A percentile compares a stretch with the other conserved stretches of the same genome.
These are phyloP conservation scores for Lasiosphaeris hirsuta DNA, from an alignment of 495 filamentous ascomycete genomes.

Conservation along the genomic window DNA sequence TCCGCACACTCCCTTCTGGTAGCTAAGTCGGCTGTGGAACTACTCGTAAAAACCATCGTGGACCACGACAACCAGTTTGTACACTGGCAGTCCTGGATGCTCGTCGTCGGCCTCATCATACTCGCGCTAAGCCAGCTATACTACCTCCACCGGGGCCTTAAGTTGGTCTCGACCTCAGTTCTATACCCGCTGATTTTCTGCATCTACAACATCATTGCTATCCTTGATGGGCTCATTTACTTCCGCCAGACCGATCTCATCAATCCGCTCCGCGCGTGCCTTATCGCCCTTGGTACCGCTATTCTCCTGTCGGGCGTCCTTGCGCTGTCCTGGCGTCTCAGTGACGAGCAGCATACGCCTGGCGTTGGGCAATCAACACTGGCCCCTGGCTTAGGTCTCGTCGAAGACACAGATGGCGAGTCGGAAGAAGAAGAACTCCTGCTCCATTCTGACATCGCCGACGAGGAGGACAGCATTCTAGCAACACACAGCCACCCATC, in stretches of 20 bases:
- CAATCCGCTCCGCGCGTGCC: constrained; percentile 66
- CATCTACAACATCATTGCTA: constrained; percentile 99
- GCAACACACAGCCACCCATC: constrained; percentile 23
- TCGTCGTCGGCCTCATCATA: constrained; percentile 74
- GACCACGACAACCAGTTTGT: constrained; percentile 92
- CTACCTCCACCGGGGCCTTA: constrained; percentile 89
- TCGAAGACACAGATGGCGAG: constrained; percentile 61
- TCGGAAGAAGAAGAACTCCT: constrained; percentile 44
- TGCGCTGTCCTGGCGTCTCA: constrained; percentile 89
- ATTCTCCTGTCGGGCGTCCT: constrained; percentile 86
- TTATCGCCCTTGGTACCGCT: constrained; percentile 83
- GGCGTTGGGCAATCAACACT: constrained; percentile 58
- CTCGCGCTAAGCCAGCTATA: constrained; percentile 91
- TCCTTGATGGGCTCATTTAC: constrained; percentile 95
- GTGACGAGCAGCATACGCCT: constrained; percentile 62
- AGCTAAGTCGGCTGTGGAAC: constrained; percentile 94
- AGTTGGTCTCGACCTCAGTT: constrained; percentile 90
- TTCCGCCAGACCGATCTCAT: constrained; percentile 85
- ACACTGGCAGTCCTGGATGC: constrained; percentile 95
- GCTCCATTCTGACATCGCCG: constrained; percentile 39
- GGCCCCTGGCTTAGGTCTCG: constrained; percentile 66
- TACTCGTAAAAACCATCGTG: constrained; percentile 88
- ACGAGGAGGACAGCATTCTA: constrained; percentile 30
- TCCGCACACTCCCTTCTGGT: constrained; percentile 91
- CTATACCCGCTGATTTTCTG: constrained; percentile 98